Percentiles rank a stretch among this genome's conserved stretches.
phyloP scores from a whole-genome alignment of 495 filamentous ascomycete genomes.

The Amorphotheca resinae region DNA sequence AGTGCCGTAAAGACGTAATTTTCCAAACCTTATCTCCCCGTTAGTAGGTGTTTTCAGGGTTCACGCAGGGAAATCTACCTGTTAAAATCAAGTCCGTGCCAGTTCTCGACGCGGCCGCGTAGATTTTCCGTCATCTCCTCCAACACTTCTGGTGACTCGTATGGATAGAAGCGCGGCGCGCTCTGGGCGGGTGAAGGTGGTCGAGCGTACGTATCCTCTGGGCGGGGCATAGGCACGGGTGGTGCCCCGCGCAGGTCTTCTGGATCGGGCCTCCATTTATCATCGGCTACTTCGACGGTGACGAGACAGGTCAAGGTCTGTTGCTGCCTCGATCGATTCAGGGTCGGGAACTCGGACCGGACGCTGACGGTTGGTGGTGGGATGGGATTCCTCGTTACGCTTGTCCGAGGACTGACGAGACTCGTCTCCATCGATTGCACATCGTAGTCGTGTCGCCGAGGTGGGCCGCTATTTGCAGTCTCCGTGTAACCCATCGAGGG shows the following conservation, averaged over 20 bases:
- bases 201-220: constrained; percentile 33
- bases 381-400: constrained; percentile 75
- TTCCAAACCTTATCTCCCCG: constrained; percentile 61
- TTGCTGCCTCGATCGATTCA: constrained; percentile 84
- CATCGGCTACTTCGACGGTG: constrained; percentile 87
- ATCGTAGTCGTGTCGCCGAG: constrained; percentile 84
- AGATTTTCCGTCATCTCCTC: constrained; percentile 81
- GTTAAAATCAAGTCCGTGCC: constrained; percentile 94
- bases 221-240: constrained; percentile 29
- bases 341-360: constrained; percentile 90
- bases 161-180: constrained; percentile 43
- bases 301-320: constrained; percentile 90
- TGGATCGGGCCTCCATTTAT: constrained; percentile 77
- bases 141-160: constrained; percentile 53
- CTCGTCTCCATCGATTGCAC: constrained; percentile 92
- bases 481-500: constrained; percentile 69
- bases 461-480: constrained; percentile 40
- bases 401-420: constrained; percentile 55
- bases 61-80: constrained; percentile 36
- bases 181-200: constrained; percentile 39
- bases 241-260: constrained; percentile 66
- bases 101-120: constrained; percentile 82
- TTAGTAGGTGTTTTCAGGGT: constrained; percentile 7
- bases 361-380: constrained; percentile 83
- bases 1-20: constrained; percentile 81